Percentiles rank a stretch among this genome's conserved stretches.
Conservation (phyloP, 1,284 basidiomycete species). For the Tilletia walkeri region DNA sequence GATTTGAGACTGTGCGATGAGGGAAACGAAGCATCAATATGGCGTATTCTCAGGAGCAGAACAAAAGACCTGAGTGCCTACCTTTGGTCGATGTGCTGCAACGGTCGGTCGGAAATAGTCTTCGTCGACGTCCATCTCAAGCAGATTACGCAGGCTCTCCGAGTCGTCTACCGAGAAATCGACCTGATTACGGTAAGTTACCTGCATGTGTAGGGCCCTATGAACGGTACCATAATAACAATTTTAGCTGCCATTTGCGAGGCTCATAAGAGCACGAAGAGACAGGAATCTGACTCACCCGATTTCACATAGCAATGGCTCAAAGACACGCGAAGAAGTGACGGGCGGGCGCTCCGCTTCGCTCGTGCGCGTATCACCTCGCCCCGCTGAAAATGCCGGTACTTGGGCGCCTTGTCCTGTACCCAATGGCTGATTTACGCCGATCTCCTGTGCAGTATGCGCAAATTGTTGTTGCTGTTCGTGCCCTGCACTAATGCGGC, state of each 20-base stretch:
- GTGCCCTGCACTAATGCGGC: background rate
- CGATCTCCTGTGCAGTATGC: background rate
- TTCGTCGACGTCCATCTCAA: conserved; percentile 38
- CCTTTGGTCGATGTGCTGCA: background rate
- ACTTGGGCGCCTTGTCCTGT: background rate
- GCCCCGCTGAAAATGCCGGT: conserved; percentile 7
- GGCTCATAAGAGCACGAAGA: background rate
- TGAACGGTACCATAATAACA: conserved; percentile 24
- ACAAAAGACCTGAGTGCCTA: background rate
- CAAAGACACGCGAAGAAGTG: conserved; percentile 31
- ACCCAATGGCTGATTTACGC: background rate
- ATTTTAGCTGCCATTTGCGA: background rate
- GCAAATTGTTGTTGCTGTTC: background rate
- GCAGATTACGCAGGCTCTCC: conserved; percentile 22
- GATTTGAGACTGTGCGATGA: background rate
- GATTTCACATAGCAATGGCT: conserved; percentile 11
- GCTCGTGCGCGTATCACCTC: background rate
- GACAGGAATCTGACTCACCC: conserved; percentile 10
- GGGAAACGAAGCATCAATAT: background rate
- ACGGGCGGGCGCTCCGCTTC: conserved; percentile 35
- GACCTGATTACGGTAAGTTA: conserved; percentile 33
- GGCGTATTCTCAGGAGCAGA: background rate
- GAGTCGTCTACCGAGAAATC: conserved; percentile 35
- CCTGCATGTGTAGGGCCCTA: conserved; percentile 31
- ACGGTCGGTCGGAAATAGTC: conserved; percentile 35